Base-by-base conservation (phyloP, 768 basidiomycete genomes). In the Leccinum disarticulatum region DNA sequence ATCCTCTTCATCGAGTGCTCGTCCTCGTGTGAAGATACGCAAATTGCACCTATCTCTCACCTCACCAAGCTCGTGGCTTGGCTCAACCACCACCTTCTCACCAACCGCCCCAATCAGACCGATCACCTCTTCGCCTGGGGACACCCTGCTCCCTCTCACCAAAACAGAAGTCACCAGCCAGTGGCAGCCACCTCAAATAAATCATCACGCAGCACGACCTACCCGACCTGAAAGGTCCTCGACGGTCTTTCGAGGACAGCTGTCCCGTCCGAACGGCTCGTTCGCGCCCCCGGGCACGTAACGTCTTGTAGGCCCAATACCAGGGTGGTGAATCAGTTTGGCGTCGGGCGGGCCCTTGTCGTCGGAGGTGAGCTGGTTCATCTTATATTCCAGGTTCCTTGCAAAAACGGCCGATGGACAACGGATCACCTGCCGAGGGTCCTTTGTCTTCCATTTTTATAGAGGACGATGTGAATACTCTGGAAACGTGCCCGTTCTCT, bases 241-340 rank as follows among this genome's bases (percentile, higher is more conserved):
- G 2, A 35, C 13, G 35, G 14, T 35, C 35, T 35, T 35, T 35
- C 14, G 13, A 14, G 14, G 35, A 6, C 5, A 14, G 1, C 35
- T 14, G 5, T 35, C 35, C 35, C 5, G 52, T 70, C 67, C 19
- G 61, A 68, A 13, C 76, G 13, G 56, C 58, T 31, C 3, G 25
- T 22, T n/a, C 13, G 11, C 1, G 5, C 35, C 35, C 6, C 35
- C 14, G 5, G 13, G 35, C 5, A 35, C 13, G 13, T 35, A 14
- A 35, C 35, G 14, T 35, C 35, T 35, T 2, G 49, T 52, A 78
- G 82, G 25, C 76, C 80, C 1, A 82, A 74, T 82, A 10, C 25
- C 27, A 74, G 82, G 11, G 79, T 82, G 79, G 77, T 77, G 0
- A 64, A 81, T 50, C 74, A 66, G 22, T 77, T 83, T 62, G 62